phyloP scores from a whole-genome alignment of 106 monocot species.

The Posidonia australis region DNA sequence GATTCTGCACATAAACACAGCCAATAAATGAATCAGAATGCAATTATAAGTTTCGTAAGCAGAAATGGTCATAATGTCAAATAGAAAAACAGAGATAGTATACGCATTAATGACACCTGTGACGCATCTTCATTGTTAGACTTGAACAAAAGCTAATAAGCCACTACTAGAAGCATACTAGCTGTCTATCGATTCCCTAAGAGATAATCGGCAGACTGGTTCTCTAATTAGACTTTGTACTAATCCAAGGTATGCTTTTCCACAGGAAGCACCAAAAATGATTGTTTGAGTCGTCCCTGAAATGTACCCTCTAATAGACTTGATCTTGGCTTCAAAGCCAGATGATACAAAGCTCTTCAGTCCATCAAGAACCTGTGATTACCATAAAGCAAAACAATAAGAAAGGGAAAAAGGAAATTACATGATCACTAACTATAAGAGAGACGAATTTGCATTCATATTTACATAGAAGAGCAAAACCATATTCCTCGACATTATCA shows the following conservation, averaged over 20 bases:
- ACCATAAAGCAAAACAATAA: background rate
- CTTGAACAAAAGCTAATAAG: too few relatives aligned
- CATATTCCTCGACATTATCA: too few relatives aligned
- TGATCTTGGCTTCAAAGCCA: constrained; percentile 33
- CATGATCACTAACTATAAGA: background rate
- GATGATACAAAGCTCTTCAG: constrained; percentile 31
- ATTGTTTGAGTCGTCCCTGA: constrained; percentile 34
- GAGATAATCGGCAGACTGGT: constrained; percentile 22
- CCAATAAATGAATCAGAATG: too few relatives aligned
- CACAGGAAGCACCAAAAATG: constrained; percentile 29
- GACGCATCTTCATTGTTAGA: too few relatives aligned
- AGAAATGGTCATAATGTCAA: too few relatives aligned
- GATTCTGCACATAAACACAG: too few relatives aligned
- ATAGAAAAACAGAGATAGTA: too few relatives aligned
- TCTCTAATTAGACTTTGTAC: constrained; percentile 29
- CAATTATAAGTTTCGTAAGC: too few relatives aligned
- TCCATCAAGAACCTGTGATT: constrained; percentile 71
- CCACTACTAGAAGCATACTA: too few relatives aligned
- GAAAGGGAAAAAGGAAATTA: background rate
- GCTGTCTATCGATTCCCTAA: background rate
- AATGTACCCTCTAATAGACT: constrained; percentile 38
- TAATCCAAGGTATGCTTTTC: constrained; percentile 3
- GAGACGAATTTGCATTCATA: background rate
- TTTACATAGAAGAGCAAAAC: background rate
- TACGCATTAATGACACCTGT: too few relatives aligned